Base-by-base conservation (phyloP, 2,329 filamentous ascomycete genomes). In the Tolypocladium guangdongense region DNA sequence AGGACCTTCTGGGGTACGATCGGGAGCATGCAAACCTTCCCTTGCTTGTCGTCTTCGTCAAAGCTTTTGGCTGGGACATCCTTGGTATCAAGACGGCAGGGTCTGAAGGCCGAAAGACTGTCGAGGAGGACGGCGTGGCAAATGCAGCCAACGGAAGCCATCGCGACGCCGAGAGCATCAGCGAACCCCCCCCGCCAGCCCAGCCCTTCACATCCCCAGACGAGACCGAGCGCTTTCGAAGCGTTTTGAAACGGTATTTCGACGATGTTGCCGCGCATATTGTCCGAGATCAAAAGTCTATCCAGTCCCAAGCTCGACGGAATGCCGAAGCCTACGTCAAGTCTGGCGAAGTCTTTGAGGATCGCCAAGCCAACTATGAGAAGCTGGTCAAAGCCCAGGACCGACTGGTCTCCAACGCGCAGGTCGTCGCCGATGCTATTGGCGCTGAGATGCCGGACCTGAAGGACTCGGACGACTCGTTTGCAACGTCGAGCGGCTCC, bases 261-360 rank as follows among this genome's bases (percentile, higher is more conserved):
- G 89, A 96, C 53, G 91, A 96, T 65, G 88, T 97, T 59, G 96
- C 95, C 64, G 76, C 80, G 18, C 93, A 97, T 64, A 78, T 99
- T 33, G 69, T 91, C 33, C 86, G 88, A n/a, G 90, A 97, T 62
- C 93, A 99, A 67, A 93, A 95, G 68, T 86, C 87, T 41, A 85
- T 99, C 41, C 81, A 84, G 52, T 83, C 81, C 30, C 93, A 99
- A 71, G 90, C 88, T 52, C 88, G 90, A 58, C 90, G 92, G 61
- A 99, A 99, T 70, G 92, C 93, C 1, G 93, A 99, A 69, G 93
- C 92, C 7, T 99, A 99, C 63, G 92, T 99, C 62, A 96, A 96
- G 65, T 97, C 93, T 38, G 93, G 93, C 2, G 93, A 99, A 66
- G 92, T 99, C 6, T 97, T 99, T 59, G 93, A 99, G 67, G 93